Conservation (phyloP, 2,329 filamentous ascomycete species). For the Stenocarpella maydis region DNA sequence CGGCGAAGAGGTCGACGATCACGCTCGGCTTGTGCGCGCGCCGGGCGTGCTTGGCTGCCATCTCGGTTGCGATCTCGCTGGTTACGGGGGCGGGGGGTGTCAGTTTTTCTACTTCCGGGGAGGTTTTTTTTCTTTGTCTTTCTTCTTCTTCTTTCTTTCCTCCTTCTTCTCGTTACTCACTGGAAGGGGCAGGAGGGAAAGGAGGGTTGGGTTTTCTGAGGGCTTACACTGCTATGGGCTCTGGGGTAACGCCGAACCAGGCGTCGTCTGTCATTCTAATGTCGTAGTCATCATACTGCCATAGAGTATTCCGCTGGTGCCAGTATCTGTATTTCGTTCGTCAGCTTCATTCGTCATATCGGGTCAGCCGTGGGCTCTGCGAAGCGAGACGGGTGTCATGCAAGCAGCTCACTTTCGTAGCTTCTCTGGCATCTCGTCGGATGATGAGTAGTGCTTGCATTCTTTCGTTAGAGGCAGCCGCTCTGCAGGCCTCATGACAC, state of each 20-base stretch:
- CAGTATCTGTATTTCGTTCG: constrained; percentile 76
- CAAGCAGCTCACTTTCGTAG: constrained; percentile 76
- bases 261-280: constrained; percentile 91
- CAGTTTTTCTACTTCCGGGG: no score
- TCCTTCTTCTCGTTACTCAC: no score
- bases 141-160: no score
- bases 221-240: constrained; percentile 82
- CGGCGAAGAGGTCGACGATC: constrained; percentile 89
- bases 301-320: constrained; percentile 87
- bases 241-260: constrained; percentile 97
- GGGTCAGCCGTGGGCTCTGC: not conserved
- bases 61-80: constrained; percentile 78
- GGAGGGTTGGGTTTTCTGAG: no score
- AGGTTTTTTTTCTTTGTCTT: no score
- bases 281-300: constrained; percentile 85
- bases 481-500: constrained; percentile 52
- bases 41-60: constrained; percentile 64
- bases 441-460: constrained; percentile 78
- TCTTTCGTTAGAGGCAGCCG: constrained; percentile 64
- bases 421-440: constrained; percentile 79
- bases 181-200: not conserved
- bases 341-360: not conserved
- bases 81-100: not conserved
- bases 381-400: not conserved
- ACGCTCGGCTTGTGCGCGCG: constrained; percentile 42